phyloP scores from a whole-genome alignment of 345 rosid species.

The Firmiana major region DNA sequence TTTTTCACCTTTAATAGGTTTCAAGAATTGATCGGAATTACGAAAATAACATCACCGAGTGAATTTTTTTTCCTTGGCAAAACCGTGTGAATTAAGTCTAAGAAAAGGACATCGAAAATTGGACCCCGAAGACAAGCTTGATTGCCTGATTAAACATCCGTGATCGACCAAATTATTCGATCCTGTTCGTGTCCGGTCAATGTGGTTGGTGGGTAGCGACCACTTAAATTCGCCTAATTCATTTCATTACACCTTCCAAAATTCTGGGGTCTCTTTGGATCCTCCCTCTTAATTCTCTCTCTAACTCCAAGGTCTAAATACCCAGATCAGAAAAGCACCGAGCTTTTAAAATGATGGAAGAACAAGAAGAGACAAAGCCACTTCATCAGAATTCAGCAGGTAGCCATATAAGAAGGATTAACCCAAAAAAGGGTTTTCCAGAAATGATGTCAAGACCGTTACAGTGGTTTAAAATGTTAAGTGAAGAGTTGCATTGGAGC shows the following conservation, averaged over 20 bases:
- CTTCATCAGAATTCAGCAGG: neutral
- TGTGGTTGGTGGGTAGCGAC: neutral
- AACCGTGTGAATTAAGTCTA: too few relatives aligned
- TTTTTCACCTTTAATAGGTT: too few relatives aligned
- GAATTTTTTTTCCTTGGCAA: too few relatives aligned
- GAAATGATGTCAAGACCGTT: constrained; percentile 33
- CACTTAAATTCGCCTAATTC: neutral
- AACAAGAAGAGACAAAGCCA: constrained; percentile 1
- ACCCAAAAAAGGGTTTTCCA: constrained; percentile 13
- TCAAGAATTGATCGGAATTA: too few relatives aligned
- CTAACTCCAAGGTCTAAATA: neutral
- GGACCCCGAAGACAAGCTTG: too few relatives aligned
- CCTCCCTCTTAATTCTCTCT: neutral
- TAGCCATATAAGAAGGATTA: constrained; percentile 4
- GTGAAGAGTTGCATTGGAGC: constrained; percentile 61
- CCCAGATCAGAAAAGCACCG: neutral
- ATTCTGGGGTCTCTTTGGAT: neutral
- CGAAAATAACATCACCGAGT: too few relatives aligned
- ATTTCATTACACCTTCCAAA: neutral
- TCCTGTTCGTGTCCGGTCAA: too few relatives aligned
- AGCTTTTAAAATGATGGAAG: neutral
- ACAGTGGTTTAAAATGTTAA: constrained; percentile 50
- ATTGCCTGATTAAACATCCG: too few relatives aligned
- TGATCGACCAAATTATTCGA: too few relatives aligned
- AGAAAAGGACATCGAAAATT: too few relatives aligned